Conservation (phyloP, 2,329 filamentous ascomycete species). For the Rutstroemia sp. region DNA sequence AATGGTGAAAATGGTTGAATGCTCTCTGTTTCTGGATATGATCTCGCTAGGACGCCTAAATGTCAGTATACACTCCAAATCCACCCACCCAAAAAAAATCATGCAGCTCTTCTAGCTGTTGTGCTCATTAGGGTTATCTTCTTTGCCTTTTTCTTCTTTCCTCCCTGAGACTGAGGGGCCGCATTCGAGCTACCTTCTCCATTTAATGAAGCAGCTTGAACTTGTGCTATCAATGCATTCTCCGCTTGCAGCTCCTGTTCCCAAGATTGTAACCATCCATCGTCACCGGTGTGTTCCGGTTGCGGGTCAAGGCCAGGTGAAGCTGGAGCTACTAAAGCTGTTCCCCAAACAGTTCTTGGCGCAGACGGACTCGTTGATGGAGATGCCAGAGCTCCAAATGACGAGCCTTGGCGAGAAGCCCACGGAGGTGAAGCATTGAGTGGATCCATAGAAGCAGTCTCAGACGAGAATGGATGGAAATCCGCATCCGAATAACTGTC, state of each 20-base stretch:
- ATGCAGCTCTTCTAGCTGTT: slow-evolving; percentile 34
- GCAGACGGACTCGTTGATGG: slow-evolving; percentile 76
- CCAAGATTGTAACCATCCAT: slow-evolving; percentile 83
- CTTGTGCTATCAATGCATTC: slow-evolving; percentile 47
- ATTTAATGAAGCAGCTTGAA: slow-evolving; percentile 45
- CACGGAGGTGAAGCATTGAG: slow-evolving; percentile 40
- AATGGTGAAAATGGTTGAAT: slow-evolving; percentile 1
- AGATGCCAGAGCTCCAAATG: slow-evolving; percentile 63
- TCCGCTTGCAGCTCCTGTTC: slow-evolving; percentile 68
- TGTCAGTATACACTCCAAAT: background rate
- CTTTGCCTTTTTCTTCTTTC: slow-evolving; percentile 65
- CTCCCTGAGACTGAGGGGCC: slow-evolving; percentile 13
- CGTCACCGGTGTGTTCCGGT: slow-evolving; percentile 40
- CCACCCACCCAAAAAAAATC: slow-evolving; percentile 10
- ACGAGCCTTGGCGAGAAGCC: slow-evolving; percentile 49
- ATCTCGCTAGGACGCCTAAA: slow-evolving; percentile 3
- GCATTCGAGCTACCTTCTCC: slow-evolving; percentile 15
- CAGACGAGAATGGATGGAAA: slow-evolving; percentile 64
- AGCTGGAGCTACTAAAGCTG: slow-evolving; percentile 52
- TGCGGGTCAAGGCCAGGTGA: slow-evolving; percentile 46
- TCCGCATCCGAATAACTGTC: slow-evolving; percentile 48
- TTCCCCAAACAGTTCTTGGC: slow-evolving; percentile 88
- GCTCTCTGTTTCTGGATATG: background rate
- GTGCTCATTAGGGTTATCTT: slow-evolving; percentile 69
- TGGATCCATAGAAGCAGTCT: slow-evolving; percentile 39